phyloP scores from a whole-genome alignment of 2,329 filamentous ascomycete genomes.

The Pyricularia sp. region DNA sequence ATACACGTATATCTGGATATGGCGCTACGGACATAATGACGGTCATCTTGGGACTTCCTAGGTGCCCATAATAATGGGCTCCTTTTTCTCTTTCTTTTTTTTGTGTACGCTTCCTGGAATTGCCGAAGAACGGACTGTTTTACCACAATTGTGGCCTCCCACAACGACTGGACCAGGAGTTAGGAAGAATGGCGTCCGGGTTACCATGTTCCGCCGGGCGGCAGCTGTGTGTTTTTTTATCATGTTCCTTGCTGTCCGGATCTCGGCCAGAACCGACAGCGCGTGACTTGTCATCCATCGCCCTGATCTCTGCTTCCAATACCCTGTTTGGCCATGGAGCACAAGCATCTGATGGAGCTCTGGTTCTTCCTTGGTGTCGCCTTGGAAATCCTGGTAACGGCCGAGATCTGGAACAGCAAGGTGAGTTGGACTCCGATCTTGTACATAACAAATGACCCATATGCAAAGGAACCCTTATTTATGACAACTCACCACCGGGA shows the following conservation, averaged over 20 bases:
- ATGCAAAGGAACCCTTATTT: conserved; percentile 22
- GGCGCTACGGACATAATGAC: neutral
- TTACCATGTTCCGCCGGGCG: neutral
- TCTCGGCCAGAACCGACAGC: conserved; percentile 18
- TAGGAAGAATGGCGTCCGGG: neutral
- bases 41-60: neutral
- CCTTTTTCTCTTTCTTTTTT: neutral
- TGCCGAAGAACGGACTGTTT: neutral
- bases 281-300: conserved; percentile 17
- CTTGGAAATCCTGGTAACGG: conserved; percentile 25
- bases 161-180: neutral
- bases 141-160: neutral
- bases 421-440: conserved; percentile 22
- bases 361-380: conserved; percentile 16
- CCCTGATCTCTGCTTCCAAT: conserved; percentile 14
- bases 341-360: conserved; percentile 17
- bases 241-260: conserved; percentile 24
- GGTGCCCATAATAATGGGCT: neutral
- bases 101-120: neutral
- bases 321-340: conserved; percentile 16
- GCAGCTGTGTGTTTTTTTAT: neutral
- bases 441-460: conserved; percentile 28
- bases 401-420: conserved; percentile 26
- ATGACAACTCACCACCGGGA: conserved; percentile 2
- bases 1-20: neutral